Evolutionary conservation across 2,329 filamentous ascomycete species (phyloP).

Genomic region (Paracoccidioides lutzii): DNA sequence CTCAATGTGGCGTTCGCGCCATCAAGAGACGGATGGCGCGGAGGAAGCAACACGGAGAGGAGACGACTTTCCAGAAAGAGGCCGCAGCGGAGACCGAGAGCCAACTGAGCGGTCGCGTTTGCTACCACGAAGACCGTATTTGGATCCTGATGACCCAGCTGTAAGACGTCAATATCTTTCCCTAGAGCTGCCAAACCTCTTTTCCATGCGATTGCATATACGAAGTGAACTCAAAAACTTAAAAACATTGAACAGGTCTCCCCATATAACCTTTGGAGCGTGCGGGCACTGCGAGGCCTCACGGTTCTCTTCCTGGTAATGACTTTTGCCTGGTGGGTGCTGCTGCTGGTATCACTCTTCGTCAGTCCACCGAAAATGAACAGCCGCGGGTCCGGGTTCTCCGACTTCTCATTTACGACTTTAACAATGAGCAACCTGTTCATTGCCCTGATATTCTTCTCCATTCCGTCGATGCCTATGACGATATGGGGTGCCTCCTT

Average conservation of each 20-base stretch:
- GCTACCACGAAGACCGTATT: conserved; percentile 53
- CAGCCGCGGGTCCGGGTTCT: conserved; percentile 82
- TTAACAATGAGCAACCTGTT: conserved; percentile 64
- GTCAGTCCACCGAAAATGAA: conserved; percentile 79
- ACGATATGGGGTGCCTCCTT: conserved; percentile 59
- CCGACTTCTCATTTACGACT: conserved; percentile 71
- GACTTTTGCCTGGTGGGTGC: conserved; percentile 82
- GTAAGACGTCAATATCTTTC: conserved; percentile 37
- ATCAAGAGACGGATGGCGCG: neutral
- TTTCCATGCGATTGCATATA: neutral
- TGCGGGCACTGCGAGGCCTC: conserved; percentile 65
- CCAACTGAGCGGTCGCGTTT: conserved; percentile 53
- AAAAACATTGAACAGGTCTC: conserved; percentile 50
- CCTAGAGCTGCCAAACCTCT: neutral
- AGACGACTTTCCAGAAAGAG: neutral
- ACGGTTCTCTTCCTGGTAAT: conserved; percentile 63
- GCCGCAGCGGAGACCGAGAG: conserved; percentile 20
- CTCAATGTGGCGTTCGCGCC: conserved; percentile 13
- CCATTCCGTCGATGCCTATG: conserved; percentile 66
- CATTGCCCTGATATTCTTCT: conserved; percentile 73
- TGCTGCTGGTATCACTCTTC: conserved; percentile 81
- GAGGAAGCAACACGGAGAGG: neutral
- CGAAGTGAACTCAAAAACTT: neutral
- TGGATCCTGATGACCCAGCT: conserved; percentile 69
- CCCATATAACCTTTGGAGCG: conserved; percentile 89